Conservation (phyloP, 2,329 filamentous ascomycete genomes). For the Onygenales sp. region DNA sequence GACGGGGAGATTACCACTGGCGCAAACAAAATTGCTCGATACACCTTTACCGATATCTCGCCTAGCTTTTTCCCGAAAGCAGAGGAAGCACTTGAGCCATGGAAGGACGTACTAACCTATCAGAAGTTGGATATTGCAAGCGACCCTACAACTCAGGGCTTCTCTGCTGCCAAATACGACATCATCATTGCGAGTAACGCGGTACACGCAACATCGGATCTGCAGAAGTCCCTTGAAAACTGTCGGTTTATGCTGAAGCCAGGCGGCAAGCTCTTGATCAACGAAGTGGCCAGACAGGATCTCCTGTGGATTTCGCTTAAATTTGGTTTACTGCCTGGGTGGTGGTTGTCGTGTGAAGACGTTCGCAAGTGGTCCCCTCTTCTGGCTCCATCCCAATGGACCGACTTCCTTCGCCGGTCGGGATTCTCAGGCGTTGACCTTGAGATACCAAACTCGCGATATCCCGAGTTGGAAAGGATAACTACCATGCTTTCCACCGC, state of each 20-base stretch:
- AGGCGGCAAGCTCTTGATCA: conserved; percentile 35
- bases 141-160: conserved; percentile 26
- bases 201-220: conserved; percentile 27
- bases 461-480: conserved; percentile 10
- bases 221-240: conserved; percentile 21
- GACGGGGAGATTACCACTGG: neutral
- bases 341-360: conserved; percentile 16
- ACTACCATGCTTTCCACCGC: conserved; percentile 14
- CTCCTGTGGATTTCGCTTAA: conserved; percentile 9
- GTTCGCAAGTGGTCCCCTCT: conserved; percentile 8
- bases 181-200: conserved; percentile 30
- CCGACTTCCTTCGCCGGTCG: conserved; percentile 3
- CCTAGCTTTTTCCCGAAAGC: conserved; percentile 33
- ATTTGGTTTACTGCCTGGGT: conserved; percentile 15
- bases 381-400: conserved; percentile 7
- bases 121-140: conserved; percentile 25
- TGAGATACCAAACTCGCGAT: conserved; percentile 5
- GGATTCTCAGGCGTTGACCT: conserved; percentile 10
- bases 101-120: conserved; percentile 13
- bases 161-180: conserved; percentile 24
- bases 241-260: conserved; percentile 30
- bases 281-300: conserved; percentile 25
- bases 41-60: conserved; percentile 36
- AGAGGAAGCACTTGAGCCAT: conserved; percentile 16
- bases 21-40: neutral